These are phyloP conservation scores for Amanita exitialis DNA, from an alignment of 768 basidiomycete genomes.

Conservation along the genomic window DNA sequence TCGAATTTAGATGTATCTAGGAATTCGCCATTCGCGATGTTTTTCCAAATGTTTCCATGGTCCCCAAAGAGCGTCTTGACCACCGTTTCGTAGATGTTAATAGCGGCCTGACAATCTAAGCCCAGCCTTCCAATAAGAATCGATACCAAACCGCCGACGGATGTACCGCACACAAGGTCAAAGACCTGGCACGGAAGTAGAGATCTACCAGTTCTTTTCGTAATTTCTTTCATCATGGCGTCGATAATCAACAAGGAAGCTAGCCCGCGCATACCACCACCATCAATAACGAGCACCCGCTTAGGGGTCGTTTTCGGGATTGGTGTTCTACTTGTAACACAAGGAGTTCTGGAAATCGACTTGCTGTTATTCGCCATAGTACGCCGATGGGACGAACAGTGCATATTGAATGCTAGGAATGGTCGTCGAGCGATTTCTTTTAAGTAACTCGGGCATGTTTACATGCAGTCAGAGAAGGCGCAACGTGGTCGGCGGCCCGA, in stretches of 20 bases:
- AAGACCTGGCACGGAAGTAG: slow-evolving; percentile 19
- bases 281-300: slow-evolving; percentile 17
- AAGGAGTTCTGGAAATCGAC: too few species aligned
- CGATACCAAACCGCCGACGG: slow-evolving; percentile 17
- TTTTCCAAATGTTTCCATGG: slow-evolving; percentile 10
- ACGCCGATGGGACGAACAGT: too few species aligned
- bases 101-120: slow-evolving; percentile 17
- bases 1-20: neutral
- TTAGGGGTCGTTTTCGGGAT: neutral
- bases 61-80: slow-evolving; percentile 9
- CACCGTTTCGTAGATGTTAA: slow-evolving; percentile 15
- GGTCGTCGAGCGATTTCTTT: too few species aligned
- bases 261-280: slow-evolving; percentile 18
- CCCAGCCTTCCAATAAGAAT: slow-evolving; percentile 20
- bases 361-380: too few species aligned
- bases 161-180: slow-evolving; percentile 18
- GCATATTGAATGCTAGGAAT: too few species aligned
- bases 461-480: too few species aligned
- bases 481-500: too few species aligned
- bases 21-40: slow-evolving; percentile 7
- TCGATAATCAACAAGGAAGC: slow-evolving; percentile 16
- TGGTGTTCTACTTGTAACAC: too few species aligned
- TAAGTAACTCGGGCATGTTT: too few species aligned
- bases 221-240: slow-evolving; percentile 13
- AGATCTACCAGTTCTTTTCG: slow-evolving; percentile 9